Percentiles rank a stretch among this genome's conserved stretches.
phyloP scores from a whole-genome alignment of 345 rosid species.

The Gossypium arboreum region DNA sequence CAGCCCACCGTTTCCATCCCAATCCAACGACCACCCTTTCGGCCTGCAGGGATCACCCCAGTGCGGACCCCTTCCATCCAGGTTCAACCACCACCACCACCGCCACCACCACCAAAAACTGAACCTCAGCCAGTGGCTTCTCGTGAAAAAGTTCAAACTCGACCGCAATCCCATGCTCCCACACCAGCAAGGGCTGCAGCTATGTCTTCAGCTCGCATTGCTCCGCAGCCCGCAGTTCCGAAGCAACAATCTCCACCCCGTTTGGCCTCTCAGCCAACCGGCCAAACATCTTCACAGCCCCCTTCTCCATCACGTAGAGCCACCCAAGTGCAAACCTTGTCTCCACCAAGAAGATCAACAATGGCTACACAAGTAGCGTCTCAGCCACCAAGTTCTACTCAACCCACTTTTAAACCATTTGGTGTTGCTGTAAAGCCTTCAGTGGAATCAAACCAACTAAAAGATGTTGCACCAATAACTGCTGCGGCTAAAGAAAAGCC shows the following conservation, averaged over 20 bases:
- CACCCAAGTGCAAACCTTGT: background rate
- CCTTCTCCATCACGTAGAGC: conserved; percentile 28
- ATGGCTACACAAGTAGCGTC: background rate
- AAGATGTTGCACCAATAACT: conserved; percentile 7
- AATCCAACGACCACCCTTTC: conserved; percentile 38
- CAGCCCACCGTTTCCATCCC: conserved; percentile 24
- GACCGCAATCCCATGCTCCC: background rate
- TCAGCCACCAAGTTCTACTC: conserved; percentile 1
- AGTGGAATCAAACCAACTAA: conserved; percentile 10
- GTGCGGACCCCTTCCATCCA: conserved; percentile 22
- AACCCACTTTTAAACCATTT: conserved; percentile 12
- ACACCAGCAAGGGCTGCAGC: background rate
- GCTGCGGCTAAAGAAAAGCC: conserved; percentile 15
- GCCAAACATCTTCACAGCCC: conserved; percentile 18
- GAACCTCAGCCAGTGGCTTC: conserved; percentile 10
- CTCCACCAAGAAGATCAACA: background rate
- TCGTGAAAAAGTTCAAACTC: background rate
- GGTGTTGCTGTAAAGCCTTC: conserved; percentile 10
- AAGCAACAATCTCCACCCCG: conserved; percentile 25
- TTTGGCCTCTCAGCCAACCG: background rate
- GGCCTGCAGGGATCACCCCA: conserved; percentile 38
- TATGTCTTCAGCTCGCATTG: conserved; percentile 21
- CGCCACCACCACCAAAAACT: background rate
- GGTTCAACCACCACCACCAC: conserved; percentile 16
- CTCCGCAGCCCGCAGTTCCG: conserved; percentile 21